phyloP scores from a whole-genome alignment of 2,329 filamentous ascomycete species.

The Eurotiales sp. region DNA sequence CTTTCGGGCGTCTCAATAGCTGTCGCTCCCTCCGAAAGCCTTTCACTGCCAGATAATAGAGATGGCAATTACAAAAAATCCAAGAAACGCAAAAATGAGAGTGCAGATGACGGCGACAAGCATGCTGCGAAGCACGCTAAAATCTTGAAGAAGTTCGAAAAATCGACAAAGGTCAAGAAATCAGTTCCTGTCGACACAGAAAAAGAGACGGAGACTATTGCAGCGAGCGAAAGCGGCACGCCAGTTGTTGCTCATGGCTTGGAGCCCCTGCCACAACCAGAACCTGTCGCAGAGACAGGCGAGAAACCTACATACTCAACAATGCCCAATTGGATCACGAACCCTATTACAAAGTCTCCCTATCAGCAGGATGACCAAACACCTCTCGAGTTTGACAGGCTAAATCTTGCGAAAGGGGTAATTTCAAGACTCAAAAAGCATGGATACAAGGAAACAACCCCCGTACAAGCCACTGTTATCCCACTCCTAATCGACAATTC shows the following conservation, averaged over 20 bases:
- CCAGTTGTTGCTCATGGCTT: conserved; percentile 53
- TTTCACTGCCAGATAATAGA: conserved; percentile 3
- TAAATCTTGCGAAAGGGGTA: conserved; percentile 61
- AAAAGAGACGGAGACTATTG: conserved; percentile 13
- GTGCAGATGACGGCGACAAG: conserved; percentile 21
- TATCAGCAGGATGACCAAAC: conserved; percentile 42
- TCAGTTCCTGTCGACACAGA: conserved; percentile 15
- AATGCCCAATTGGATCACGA: conserved; percentile 74
- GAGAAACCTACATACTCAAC: conserved; percentile 69
- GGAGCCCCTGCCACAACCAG: conserved; percentile 72
- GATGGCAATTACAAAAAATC: neutral
- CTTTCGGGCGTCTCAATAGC: neutral
- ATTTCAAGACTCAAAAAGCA: conserved; percentile 62
- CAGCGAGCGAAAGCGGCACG: conserved; percentile 19
- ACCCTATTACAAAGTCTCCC: conserved; percentile 66
- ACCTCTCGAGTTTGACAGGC: conserved; percentile 55
- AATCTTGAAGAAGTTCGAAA: conserved; percentile 38
- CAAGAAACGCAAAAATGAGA: conserved; percentile 6
- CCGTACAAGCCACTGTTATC: conserved; percentile 74
- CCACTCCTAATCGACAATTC: conserved; percentile 70
- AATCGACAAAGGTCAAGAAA: conserved; percentile 25
- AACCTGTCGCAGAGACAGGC: conserved; percentile 53
- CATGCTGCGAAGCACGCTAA: conserved; percentile 31
- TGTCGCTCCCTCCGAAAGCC: no score
- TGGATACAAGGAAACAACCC: conserved; percentile 68